Conservation (phyloP, 192 early-diverging fungal genomes). For the Mortierella antarctica region DNA sequence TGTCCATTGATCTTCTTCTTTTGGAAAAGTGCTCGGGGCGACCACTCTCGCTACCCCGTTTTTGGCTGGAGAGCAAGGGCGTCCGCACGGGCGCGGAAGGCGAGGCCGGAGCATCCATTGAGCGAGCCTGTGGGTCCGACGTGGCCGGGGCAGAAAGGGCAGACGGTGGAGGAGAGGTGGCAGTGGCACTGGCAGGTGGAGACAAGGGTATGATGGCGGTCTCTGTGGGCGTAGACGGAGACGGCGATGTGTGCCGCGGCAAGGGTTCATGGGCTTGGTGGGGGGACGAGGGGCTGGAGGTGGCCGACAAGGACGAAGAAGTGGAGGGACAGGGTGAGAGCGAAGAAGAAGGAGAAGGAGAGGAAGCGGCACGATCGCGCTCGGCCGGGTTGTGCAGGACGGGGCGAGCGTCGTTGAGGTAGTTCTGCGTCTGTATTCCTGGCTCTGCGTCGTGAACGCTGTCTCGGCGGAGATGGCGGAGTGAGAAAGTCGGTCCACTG, state of each 20-base stretch:
- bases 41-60: constrained; percentile 15
- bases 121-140: background rate
- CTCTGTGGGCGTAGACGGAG: background rate
- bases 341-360: constrained; percentile 10
- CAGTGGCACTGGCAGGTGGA: constrained; percentile 24
- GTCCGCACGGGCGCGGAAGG: background rate
- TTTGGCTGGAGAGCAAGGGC: constrained; percentile 15
- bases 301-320: background rate
- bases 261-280: background rate
- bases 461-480: background rate
- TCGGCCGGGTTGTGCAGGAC: too few species aligned
- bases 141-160: background rate
- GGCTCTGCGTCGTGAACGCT: background rate
- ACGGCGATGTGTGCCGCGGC: background rate
- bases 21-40: constrained; percentile 20
- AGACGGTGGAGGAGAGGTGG: constrained; percentile 9
- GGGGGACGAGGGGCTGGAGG: background rate
- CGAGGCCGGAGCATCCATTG: background rate
- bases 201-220: constrained; percentile 6
- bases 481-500: background rate
- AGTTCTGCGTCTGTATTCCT: background rate
- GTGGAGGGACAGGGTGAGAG: constrained; percentile 14
- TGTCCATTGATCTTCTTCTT: constrained; percentile 36
- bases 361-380: constrained; percentile 8
- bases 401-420: background rate